Evolutionary conservation across 139 green algal species (phyloP).

Genomic region (Ettlia oleoabundans): DNA sequence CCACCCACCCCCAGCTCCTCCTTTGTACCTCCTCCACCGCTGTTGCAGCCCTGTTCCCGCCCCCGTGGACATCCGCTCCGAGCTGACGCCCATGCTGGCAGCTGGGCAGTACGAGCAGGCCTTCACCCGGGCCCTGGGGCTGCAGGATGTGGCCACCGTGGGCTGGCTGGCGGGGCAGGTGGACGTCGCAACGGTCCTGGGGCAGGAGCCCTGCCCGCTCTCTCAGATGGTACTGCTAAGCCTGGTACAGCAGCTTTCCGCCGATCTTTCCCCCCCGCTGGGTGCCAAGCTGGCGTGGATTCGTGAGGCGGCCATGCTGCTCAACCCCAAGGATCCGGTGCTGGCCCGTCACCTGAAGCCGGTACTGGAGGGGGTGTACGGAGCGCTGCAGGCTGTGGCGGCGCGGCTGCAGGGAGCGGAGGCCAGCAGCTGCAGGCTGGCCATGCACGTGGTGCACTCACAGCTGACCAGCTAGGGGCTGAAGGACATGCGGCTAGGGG

Average conservation of each 20-base stretch:
- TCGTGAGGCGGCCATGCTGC: conserved; percentile 55
- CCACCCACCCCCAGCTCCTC: background rate
- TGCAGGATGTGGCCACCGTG: conserved; percentile 70
- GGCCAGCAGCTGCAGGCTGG: conserved; percentile 47
- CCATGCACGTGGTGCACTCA: conserved; percentile 65
- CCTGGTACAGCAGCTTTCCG: conserved; percentile 81
- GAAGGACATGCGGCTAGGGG: too few species aligned
- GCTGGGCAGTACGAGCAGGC: conserved; percentile 60
- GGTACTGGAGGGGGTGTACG: conserved; percentile 56
- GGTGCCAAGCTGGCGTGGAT: conserved; percentile 80
- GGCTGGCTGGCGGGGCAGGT: conserved; percentile 78
- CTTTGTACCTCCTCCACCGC: too few species aligned
- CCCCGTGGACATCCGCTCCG: conserved; percentile 20
- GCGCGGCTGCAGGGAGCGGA: background rate
- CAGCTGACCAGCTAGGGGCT: conserved; percentile 43
- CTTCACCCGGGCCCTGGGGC: conserved; percentile 59
- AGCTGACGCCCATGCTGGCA: conserved; percentile 30
- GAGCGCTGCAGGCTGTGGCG: conserved; percentile 37
- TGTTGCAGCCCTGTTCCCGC: background rate
- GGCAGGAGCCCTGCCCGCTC: conserved; percentile 50
- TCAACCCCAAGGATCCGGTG: conserved; percentile 68
- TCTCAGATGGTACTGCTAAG: conserved; percentile 78
- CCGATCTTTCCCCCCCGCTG: conserved; percentile 54
- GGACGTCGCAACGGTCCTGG: conserved; percentile 38
- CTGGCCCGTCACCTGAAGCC: conserved; percentile 68